These are phyloP conservation scores for Ceratocystis ficicola DNA, from an alignment of 2,329 filamentous ascomycete genomes.

Conservation along the genomic window DNA sequence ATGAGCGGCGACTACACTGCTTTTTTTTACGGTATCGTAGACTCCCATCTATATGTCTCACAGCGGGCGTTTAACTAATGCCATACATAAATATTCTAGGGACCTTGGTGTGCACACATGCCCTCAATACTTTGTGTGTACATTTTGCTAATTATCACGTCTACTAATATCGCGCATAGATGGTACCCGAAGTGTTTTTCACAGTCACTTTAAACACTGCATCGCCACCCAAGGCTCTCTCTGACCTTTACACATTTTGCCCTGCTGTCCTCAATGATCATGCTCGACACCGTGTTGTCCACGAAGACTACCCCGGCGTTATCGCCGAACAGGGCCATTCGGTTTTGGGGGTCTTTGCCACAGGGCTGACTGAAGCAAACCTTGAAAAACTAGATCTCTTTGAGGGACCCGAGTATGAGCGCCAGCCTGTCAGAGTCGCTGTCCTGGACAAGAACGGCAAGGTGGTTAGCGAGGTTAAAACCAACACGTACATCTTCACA, in stretches of 20 bases:
- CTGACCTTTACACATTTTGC: slow-evolving; percentile 48
- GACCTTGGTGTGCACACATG: slow-evolving; percentile 29
- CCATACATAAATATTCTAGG: slow-evolving; percentile 24
- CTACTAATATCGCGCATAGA: slow-evolving; percentile 33
- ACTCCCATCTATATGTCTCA: neutral
- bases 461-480: slow-evolving; percentile 37
- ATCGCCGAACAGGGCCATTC: slow-evolving; percentile 41
- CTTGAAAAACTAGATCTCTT: slow-evolving; percentile 66
- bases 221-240: slow-evolving; percentile 37
- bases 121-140: neutral
- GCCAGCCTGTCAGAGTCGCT: slow-evolving; percentile 44
- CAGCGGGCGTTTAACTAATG: slow-evolving; percentile 12
- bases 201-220: slow-evolving; percentile 62
- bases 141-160: slow-evolving; percentile 15
- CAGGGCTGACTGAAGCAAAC: slow-evolving; percentile 66
- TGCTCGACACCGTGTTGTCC: slow-evolving; percentile 55
- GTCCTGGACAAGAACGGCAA: slow-evolving; percentile 35
- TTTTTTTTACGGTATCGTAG: slow-evolving; percentile 33
- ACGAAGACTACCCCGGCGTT: slow-evolving; percentile 73
- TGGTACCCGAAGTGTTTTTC: slow-evolving; percentile 79
- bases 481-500: slow-evolving; percentile 55
- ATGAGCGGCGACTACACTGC: slow-evolving; percentile 20
- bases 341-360: slow-evolving; percentile 65
- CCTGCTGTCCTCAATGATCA: slow-evolving; percentile 66
- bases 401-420: slow-evolving; percentile 63